phyloP scores from a whole-genome alignment of 208 protist genomes.

The Trypanosoma melophagium region DNA sequence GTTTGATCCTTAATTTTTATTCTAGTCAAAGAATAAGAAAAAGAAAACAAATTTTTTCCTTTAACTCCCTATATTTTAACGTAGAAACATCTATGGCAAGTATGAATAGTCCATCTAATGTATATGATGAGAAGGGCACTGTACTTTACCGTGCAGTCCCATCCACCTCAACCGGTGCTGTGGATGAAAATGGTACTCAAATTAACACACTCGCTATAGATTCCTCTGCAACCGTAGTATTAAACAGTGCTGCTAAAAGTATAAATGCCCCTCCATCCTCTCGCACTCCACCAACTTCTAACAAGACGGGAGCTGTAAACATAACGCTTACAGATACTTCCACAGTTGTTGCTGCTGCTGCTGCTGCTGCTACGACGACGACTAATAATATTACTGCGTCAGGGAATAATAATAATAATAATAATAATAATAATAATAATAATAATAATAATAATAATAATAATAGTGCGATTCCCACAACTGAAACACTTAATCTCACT shows the following conservation, averaged over 20 bases:
- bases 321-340: background rate
- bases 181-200: background rate
- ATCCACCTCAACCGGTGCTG: background rate
- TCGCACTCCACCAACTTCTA: background rate
- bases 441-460: background rate
- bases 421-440: background rate
- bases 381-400: background rate
- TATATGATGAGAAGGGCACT: constrained; percentile 72
- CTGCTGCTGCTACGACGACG: background rate
- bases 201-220: background rate
- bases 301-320: background rate
- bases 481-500: constrained; percentile 3
- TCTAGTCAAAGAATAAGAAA: background rate
- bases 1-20: background rate
- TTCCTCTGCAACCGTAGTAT: background rate
- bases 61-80: no score
- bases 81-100: constrained; percentile 36
- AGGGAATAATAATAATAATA: background rate
- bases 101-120: constrained; percentile 37
- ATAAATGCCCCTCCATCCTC: background rate
- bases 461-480: no score
- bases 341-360: background rate
- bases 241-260: background rate
- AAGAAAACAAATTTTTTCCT: background rate
- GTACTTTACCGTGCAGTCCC: constrained; percentile 64